phyloP scores from a whole-genome alignment of 1,284 basidiomycete species.

The Quambalaria eucalypti region DNA sequence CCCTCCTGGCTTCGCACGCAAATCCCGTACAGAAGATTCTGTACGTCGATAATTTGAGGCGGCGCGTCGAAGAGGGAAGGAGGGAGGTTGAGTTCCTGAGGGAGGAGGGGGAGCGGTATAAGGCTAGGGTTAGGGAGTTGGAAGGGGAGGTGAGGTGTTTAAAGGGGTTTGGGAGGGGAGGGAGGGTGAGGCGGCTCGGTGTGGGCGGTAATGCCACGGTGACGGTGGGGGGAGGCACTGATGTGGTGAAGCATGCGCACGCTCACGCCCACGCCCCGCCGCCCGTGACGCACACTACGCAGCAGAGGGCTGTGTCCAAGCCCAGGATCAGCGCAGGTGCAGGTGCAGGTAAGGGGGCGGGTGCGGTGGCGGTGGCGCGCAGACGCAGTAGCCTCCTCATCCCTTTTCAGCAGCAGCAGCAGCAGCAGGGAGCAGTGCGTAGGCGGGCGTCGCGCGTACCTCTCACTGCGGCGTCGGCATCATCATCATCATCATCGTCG shows the following conservation, averaged over 20 bases:
- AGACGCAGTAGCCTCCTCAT: no score
- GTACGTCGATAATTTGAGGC: constrained; percentile 5
- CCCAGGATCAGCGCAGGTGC: no score
- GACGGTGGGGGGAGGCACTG: background rate
- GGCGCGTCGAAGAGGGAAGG: background rate
- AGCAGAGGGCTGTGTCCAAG: no score
- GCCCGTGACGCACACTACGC: background rate
- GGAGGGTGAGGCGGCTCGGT: background rate
- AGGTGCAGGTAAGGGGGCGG: no score
- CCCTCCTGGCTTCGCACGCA: constrained; percentile 1
- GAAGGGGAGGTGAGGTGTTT: background rate
- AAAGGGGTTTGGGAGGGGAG: background rate
- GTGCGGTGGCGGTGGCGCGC: no score
- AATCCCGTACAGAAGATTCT: constrained; percentile 9
- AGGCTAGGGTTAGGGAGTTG: background rate
- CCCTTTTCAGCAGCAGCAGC: no score
- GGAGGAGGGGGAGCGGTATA: background rate
- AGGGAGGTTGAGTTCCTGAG: background rate
- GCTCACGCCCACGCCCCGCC: background rate
- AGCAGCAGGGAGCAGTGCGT: no score
- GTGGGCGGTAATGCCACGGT: background rate
- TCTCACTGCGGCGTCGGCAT: no score
- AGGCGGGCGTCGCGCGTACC: no score
- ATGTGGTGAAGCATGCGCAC: background rate
- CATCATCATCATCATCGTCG: no score